Evolutionary conservation across 257 asterid genomes (phyloP).

Genomic region (Nicotiana tomentosiformis): DNA sequence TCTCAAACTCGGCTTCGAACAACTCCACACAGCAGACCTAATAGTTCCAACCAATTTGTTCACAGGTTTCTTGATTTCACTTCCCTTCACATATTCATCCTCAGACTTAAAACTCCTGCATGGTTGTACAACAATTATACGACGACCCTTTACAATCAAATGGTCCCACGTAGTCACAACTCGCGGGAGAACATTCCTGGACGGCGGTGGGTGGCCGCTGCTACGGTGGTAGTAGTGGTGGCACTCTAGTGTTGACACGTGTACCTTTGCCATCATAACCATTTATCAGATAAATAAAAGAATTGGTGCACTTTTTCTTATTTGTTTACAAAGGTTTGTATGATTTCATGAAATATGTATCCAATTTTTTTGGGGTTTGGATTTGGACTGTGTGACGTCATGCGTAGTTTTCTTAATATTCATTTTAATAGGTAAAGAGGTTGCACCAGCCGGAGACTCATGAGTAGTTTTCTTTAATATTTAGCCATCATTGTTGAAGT

Average conservation of each 20-base stretch:
- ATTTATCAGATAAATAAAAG: slow-evolving; percentile 9
- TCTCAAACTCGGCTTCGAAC: slow-evolving; percentile 77
- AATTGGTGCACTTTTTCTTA: neutral
- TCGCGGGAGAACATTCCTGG: slow-evolving; percentile 26
- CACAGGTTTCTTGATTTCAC: slow-evolving; percentile 18
- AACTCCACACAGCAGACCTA: slow-evolving; percentile 70
- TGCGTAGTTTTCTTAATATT: too few species aligned
- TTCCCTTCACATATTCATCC: slow-evolving; percentile 22
- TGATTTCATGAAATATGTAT: neutral
- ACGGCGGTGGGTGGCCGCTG: slow-evolving; percentile 36
- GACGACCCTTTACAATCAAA: slow-evolving; percentile 25
- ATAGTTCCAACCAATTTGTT: slow-evolving; percentile 35
- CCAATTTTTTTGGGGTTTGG: slow-evolving; percentile 1
- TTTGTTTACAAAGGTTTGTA: neutral
- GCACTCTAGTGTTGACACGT: slow-evolving; percentile 48
- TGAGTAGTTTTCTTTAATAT: neutral
- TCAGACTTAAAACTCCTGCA: slow-evolving; percentile 71
- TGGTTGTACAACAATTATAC: slow-evolving; percentile 30
- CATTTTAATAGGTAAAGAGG: too few species aligned
- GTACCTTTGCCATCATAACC: slow-evolving; percentile 57
- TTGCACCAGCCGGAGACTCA: too few species aligned
- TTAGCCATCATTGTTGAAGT: neutral
- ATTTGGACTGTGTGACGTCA: neutral
- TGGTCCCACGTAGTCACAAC: slow-evolving; percentile 27
- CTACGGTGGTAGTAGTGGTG: slow-evolving; percentile 9